These are phyloP conservation scores for Fusarium coicis DNA, from an alignment of 2,329 filamentous ascomycete species.

Conservation along the genomic window DNA sequence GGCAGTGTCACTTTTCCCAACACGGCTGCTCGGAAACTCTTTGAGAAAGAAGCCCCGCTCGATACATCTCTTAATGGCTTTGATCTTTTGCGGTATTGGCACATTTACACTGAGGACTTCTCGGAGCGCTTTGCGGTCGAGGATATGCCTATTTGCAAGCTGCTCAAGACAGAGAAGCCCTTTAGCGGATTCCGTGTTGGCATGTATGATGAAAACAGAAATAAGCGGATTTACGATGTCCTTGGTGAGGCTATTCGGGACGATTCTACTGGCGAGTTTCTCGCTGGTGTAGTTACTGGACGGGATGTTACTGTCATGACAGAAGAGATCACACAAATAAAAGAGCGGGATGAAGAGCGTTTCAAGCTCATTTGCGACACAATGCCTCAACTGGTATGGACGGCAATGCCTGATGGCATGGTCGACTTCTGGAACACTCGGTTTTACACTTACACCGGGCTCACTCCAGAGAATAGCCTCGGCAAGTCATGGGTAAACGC, in stretches of 20 bases:
- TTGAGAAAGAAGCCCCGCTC: conserved; percentile 55
- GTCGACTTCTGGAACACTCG: conserved; percentile 80
- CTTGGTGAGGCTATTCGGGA: conserved; percentile 75
- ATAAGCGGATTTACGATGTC: conserved; percentile 70
- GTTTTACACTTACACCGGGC: conserved; percentile 84
- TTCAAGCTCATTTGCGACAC: conserved; percentile 82
- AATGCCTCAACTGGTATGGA: conserved; percentile 80
- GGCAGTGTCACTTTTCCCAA: conserved; percentile 80
- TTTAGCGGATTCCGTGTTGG: conserved; percentile 71
- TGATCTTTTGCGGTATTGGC: conserved; percentile 70
- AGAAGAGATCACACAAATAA: conserved; percentile 75
- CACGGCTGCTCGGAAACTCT: conserved; percentile 67
- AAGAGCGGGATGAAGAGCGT: conserved; percentile 75
- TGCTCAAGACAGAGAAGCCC: conserved; percentile 70
- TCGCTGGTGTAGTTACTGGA: conserved; percentile 78
- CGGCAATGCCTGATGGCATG: conserved; percentile 71
- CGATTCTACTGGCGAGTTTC: conserved; percentile 74
- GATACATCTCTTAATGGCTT: conserved; percentile 57
- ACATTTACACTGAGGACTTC: conserved; percentile 75
- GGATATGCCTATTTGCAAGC: conserved; percentile 74
- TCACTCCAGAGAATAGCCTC: conserved; percentile 69
- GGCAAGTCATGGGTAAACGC: conserved; percentile 71
- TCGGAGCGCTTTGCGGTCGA: conserved; percentile 63
- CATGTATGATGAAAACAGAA: conserved; percentile 65
- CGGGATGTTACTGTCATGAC: conserved; percentile 78